A percentile compares a stretch with the other conserved stretches of the same genome.
phyloP scores from a whole-genome alignment of 2,329 filamentous ascomycete species.

The Truncatella angustata region DNA sequence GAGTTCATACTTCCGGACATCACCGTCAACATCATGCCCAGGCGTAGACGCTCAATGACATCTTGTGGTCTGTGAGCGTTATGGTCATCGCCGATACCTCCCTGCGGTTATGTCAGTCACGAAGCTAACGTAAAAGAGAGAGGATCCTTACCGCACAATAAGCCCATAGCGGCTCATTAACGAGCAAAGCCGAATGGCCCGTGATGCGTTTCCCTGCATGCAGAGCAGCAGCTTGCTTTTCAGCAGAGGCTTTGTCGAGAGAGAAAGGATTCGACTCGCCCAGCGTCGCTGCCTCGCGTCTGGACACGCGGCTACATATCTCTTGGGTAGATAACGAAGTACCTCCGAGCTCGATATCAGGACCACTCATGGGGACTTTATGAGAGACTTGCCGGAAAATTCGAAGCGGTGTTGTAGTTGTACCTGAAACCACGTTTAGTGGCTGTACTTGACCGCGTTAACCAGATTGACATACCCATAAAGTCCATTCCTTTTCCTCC shows the following conservation, averaged over 20 bases:
- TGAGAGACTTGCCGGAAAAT: conserved; percentile 22
- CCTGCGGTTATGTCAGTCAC: not conserved
- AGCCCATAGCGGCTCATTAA: conserved; percentile 21
- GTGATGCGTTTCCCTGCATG: conserved; percentile 21
- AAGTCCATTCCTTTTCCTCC: conserved; percentile 20
- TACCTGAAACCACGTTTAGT: not conserved
- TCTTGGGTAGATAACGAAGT: conserved; percentile 16
- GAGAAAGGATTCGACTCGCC: conserved; percentile 23
- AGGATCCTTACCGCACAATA: conserved; percentile 16
- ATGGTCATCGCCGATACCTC: conserved; percentile 21
- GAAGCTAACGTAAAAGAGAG: not conserved
- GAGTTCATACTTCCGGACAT: conserved; percentile 24
- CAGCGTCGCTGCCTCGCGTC: conserved; percentile 17
- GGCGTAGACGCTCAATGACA: conserved; percentile 18
- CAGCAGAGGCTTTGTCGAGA: conserved; percentile 19
- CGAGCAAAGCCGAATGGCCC: conserved; percentile 19
- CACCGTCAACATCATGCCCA: conserved; percentile 23
- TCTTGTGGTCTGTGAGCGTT: conserved; percentile 19
- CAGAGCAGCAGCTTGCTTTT: conserved; percentile 21
- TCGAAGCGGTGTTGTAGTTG: conserved; percentile 15
- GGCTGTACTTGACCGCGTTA: not conserved
- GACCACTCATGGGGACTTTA: conserved; percentile 18
- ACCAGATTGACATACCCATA: conserved; percentile 14
- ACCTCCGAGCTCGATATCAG: conserved; percentile 22
- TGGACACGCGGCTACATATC: conserved; percentile 18